Conservation (phyloP, 805 yeast species). For the Hanseniaspora singularis region DNA sequence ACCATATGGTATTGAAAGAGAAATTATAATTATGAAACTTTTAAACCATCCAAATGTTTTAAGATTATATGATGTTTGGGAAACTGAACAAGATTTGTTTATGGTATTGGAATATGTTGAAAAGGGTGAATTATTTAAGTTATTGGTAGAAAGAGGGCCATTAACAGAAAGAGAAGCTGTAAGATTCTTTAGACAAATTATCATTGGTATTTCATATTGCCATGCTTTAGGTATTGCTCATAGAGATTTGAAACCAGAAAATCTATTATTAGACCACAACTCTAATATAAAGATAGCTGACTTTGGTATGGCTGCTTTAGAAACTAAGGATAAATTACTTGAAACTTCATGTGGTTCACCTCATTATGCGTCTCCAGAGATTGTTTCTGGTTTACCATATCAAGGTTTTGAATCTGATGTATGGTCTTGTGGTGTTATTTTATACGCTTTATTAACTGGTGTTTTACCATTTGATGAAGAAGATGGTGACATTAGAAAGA, state of each 20-base stretch:
- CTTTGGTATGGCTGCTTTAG: conserved; percentile 98
- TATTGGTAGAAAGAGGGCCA: conserved; percentile 77
- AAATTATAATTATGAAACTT: conserved; percentile 73
- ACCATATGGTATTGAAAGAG: conserved; percentile 78
- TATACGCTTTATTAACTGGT: conserved; percentile 88
- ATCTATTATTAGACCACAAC: conserved; percentile 64
- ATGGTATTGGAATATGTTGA: conserved; percentile 90
- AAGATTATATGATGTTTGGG: conserved; percentile 79
- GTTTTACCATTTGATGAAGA: conserved; percentile 79
- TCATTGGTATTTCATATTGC: conserved; percentile 71
- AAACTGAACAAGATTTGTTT: conserved; percentile 67
- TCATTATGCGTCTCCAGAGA: conserved; percentile 96
- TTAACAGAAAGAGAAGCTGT: conserved; percentile 84
- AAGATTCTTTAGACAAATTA: conserved; percentile 75
- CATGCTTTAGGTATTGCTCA: conserved; percentile 82
- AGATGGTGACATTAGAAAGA: conserved; percentile 82
- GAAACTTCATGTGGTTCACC: conserved; percentile 98
- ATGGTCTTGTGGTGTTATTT: conserved; percentile 95
- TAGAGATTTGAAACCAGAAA: conserved; percentile 77
- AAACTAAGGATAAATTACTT: conserved; percentile 62
- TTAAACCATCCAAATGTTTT: conserved; percentile 67
- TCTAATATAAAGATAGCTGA: conserved; percentile 92
- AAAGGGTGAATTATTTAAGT: conserved; percentile 92
- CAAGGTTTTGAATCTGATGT: conserved; percentile 96
- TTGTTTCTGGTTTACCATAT: conserved; percentile 85